Evolutionary conservation across 2,329 filamentous ascomycete species (phyloP), one percentile per base, ranked within the genome.

Genomic region (Coniochaeta sp.): DNA sequence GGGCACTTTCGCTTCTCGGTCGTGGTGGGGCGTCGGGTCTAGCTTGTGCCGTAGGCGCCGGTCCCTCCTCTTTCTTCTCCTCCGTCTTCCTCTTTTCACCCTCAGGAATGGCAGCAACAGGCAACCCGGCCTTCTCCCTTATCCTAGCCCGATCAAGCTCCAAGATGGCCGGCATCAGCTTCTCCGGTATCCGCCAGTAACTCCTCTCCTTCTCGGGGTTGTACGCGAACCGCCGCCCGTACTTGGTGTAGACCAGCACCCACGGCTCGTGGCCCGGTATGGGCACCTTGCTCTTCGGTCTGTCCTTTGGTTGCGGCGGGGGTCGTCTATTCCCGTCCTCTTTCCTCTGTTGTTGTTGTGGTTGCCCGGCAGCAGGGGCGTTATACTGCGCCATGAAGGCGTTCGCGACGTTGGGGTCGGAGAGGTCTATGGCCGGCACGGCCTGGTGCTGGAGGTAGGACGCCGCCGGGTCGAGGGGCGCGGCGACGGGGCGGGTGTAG

Each of bases 161-260:
- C 49, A 85, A 59, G 51, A 94, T 88, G 13, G 83, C 90, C 54
- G 86, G 84, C 78, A 91, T 85, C 31, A 99, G 77, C 65, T 94
- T 86, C 51, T 89, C 82, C 0, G 94, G 94, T 61, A 96, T 94
- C 62, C 90, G 90, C 94, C 95, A 99, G 67, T 91, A 91, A 67
- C 91, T 97, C 58, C 91, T 79, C 32, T 92, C 88, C 58, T 92
- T 96, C 51, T 80, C 79, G 0, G 85, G 81, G 59, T 99, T 96
- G 72, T 95, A 89, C 2, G 91, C 91, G 63, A 99, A 99, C 50
- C 91, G 81, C 52, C 94, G 79, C 20, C 89, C 89, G 56, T 92
- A 83, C 65, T 90, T 96, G 1, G 94, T 99, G 65, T 87, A 89
- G n/a, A 99, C 89, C 3, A 99, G 74, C 0, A 95, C 71, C 94